Evolutionary conservation across 2,329 filamentous ascomycete genomes (phyloP), one percentile per base, ranked within the genome.

Genomic region (Penicillium sp.): DNA sequence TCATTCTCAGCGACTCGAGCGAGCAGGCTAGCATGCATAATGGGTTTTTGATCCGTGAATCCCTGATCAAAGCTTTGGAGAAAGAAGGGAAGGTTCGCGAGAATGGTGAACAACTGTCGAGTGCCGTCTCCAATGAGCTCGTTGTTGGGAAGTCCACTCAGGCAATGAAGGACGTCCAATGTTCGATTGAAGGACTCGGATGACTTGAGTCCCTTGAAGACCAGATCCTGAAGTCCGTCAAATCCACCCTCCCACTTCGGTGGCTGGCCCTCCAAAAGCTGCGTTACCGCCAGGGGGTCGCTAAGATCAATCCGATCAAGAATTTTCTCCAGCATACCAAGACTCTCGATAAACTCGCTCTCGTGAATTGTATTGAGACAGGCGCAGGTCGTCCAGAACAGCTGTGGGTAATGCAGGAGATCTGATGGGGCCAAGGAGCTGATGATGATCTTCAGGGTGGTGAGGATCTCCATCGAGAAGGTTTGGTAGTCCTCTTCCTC

Each of bases 361-460:
- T 99, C 96, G 67, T 98, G 96, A 72, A 98, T 96, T 0, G 95
- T 98, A 72, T 98, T 93, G 22, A 99, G 81, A 74, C 95, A 99
- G 12, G 95, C 95, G 71, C 93, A 97, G 0, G 92, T 97, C 0
- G 94, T 96, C 96, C 96, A 99, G 78, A 99, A 98, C 0, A 99
- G 82, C 72, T 98, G 94, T 1, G 95, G 95, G 67, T 97, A 97
- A n/a, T 89, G 88, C 53, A 96, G 79, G 1, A 99, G 83, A 73
- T 93, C 90, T 40, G 90, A 86, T 0, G 90, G 84, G 22, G 93
- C 89, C 30, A 98, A 81, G 59, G 94, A 95, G 67, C 88, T 86
- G 60, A 99, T 96, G 49, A 99, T 90, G 0, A 93, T 93, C 73
- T 96, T 93, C 56, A 99, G 78, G 0, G 96, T 99, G 0, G 93